Base-by-base conservation (phyloP, 768 basidiomycete species). In the Termitomyces eurrhizus region DNA sequence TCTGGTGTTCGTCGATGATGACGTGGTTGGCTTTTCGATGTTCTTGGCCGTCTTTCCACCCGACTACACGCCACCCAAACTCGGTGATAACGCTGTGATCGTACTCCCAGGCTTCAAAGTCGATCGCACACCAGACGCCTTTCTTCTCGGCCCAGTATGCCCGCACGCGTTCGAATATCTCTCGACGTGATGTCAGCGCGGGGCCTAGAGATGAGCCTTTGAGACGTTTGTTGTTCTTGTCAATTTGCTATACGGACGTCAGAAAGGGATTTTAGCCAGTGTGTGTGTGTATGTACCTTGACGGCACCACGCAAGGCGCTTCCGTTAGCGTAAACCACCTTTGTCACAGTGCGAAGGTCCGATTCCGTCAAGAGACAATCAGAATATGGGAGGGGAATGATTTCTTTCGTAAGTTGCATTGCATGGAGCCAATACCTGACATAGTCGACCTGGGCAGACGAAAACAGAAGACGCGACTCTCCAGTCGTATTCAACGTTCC, bases 401-500 rank as follows among this genome's bases (percentile, higher is more conserved):
- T 77, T 18, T 78, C 70, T 58, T 82, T 76, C 0, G 90, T 91
- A 64, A 92, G 76, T 59, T 80, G 75, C 81, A 88, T 86, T 1
- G 86, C 84, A 68, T 90, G 83, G 55, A 94, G 79, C 88, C 89
- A 95, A 71, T 93, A 93, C 55, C 90, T 80, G 21, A 90, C 72
- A 72, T 93, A 95, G 70, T 95, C 92, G 64, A 93, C 82, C 73
- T 95, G 92, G 7, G 85, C 85, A 16, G 88, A 90, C 29, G 93
- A 89, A 69, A 91, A 92, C 53, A 93, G 75, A 32, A 94, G 79
- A n/a, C 92, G 84, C 7, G 85, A 80, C 72, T 93, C 88, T 62
- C 89, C 90, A 52, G 81, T 87, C 32, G 45, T 14, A 9, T 78
- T 75, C 57, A 92, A 80, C 0, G 86, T 91, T 9, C 86, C 89